Percentiles rank a stretch among this genome's conserved stretches.
Evolutionary conservation across 2,329 filamentous ascomycete genomes (phyloP).

Genomic region (Aspergillus luchuensis): DNA sequence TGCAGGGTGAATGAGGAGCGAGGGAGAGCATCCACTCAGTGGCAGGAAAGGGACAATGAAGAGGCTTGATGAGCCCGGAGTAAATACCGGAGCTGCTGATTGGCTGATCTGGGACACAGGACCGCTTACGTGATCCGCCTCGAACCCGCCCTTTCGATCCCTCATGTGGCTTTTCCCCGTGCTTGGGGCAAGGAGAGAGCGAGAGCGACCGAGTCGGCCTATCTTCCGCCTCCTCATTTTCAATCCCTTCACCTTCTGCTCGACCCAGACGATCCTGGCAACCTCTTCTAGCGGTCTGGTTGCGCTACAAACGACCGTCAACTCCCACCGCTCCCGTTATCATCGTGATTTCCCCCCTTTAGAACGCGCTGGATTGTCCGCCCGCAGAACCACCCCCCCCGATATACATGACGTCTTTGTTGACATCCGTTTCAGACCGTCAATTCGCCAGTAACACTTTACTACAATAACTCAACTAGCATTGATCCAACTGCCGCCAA

Average conservation of each 20-base stretch:
- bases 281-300: not conserved
- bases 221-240: not conserved
- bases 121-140: conserved; percentile 33
- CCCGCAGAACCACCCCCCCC: conserved; percentile 16
- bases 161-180: conserved; percentile 37
- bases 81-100: not conserved
- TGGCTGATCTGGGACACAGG: not conserved
- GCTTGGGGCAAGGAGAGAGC: conserved; percentile 20
- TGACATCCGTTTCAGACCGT: conserved; percentile 27
- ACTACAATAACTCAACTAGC: conserved; percentile 2
- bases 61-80: not conserved
- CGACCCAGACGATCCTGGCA: not conserved
- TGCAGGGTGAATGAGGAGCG: not conserved
- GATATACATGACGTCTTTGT: conserved; percentile 42
- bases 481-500: not conserved
- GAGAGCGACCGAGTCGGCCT: conserved; percentile 8
- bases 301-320: conserved; percentile 6
- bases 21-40: not conserved
- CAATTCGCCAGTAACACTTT: conserved; percentile 17
- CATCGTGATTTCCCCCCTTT: conserved; percentile 17
- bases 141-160: conserved; percentile 24
- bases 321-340: conserved; percentile 4
- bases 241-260: not conserved
- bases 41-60: not conserved
- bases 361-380: conserved; percentile 22